phyloP scores from a whole-genome alignment of 768 basidiomycete genomes.

The Mycena haematopus region DNA sequence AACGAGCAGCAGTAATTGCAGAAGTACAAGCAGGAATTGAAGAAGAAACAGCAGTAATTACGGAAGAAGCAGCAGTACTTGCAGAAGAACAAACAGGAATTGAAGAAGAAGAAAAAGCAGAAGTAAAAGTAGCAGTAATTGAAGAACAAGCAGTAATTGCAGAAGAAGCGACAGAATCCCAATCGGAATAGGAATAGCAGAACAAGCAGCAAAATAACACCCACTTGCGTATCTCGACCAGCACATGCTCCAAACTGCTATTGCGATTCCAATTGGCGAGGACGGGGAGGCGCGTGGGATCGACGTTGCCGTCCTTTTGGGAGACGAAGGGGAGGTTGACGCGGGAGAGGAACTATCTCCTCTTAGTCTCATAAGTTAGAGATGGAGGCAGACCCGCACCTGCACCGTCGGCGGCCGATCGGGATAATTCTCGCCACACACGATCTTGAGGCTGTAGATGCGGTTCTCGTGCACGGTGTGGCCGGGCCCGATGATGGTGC shows the following conservation, averaged over 20 bases:
- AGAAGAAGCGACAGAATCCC: neutral
- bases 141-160: neutral
- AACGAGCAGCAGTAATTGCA: no score
- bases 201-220: conserved; percentile 35
- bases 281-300: conserved; percentile 71
- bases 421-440: conserved; percentile 79
- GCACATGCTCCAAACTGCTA: conserved; percentile 83
- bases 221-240: conserved; percentile 93
- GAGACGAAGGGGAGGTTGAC: conserved; percentile 95
- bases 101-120: no score
- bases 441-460: conserved; percentile 94
- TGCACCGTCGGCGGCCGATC: conserved; percentile 80
- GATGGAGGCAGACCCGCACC: neutral
- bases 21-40: no score
- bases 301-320: conserved; percentile 77
- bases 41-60: no score
- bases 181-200: neutral
- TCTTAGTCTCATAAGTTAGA: no score
- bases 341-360: conserved; percentile 81
- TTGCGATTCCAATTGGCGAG: conserved; percentile 78
- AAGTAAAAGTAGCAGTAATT: no score
- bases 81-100: no score
- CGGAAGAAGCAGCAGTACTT: no score
- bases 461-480: conserved; percentile 99
- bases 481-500: conserved; percentile 98